Evolutionary conservation across 768 basidiomycete species (phyloP).

Genomic region (Tulasnella sp.): DNA sequence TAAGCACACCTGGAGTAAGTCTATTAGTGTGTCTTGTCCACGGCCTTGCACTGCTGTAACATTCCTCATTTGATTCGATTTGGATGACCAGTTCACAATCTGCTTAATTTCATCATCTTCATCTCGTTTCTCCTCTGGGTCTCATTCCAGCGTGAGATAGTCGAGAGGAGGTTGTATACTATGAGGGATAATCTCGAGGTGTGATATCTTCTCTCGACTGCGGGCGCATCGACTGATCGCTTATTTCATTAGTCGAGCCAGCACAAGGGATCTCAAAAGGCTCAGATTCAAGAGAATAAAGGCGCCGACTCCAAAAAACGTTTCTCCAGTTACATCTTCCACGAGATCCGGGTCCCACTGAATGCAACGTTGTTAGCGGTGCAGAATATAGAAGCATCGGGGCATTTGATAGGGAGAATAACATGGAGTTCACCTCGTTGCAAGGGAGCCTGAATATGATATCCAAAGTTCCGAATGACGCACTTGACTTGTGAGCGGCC

Average conservation of each 20-base stretch:
- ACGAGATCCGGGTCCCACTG: constrained; percentile 26
- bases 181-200: constrained; percentile 69
- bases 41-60: no score
- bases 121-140: constrained; percentile 28
- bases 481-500: constrained; percentile 33
- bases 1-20: constrained; percentile 5
- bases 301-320: constrained; percentile 33
- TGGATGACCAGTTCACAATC: background rate
- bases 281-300: constrained; percentile 64
- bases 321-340: constrained; percentile 41
- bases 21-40: no score
- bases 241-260: no score
- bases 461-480: constrained; percentile 48
- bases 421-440: constrained; percentile 83
- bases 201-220: no score
- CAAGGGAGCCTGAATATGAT: constrained; percentile 78
- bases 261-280: constrained; percentile 44
- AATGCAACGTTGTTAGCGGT: constrained; percentile 52
- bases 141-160: constrained; percentile 53
- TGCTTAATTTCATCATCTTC: constrained; percentile 40
- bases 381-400: constrained; percentile 88
- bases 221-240: no score
- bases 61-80: background rate
- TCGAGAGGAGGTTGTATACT: constrained; percentile 56
- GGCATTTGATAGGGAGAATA: constrained; percentile 58